Evolutionary conservation across 148 eudicot genomes (phyloP), one percentile per base, ranked within the genome.

Genomic region (Nepenthes mirabilis): DNA sequence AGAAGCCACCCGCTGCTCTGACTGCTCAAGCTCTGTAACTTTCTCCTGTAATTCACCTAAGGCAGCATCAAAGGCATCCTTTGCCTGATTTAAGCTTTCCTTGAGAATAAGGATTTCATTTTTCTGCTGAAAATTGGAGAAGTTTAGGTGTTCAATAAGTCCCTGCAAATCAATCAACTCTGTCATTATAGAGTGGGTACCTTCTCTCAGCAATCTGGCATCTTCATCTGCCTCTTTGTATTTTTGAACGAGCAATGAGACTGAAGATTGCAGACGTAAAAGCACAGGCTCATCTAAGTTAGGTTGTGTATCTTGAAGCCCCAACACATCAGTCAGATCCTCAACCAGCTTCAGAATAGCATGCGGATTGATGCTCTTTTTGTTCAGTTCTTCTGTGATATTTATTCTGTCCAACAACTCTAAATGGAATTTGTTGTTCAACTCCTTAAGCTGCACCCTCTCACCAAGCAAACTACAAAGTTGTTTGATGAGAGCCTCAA

Each of bases 1-100:
- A 66, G 96, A 89, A 64, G 91, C 75, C 52, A 86, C 85, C 53
- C 96, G 84, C 77, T 93, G 91, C 71, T 93, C 99, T 40, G 96
- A 88, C 70, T 73, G 95, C 68, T 82, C 89, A 57, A 93, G 77
- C 59, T 93, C 99, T 67, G 74, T 71, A 63, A 66, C 77, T 80
- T 86, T 93, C 65, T 63, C 80, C 33, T 64, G 71, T 49, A 82
- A 70, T 61, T 77, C 77, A 62, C 71, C 67, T 52, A 50, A 75
- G 51, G 73, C 48, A 63, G 77, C 68, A 69, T 65, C 75, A 63
- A 71, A 36, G 34, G 56, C 70, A 58, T 75, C 79, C 66, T 69
- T 75, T 58, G 78, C 85, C 57, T 74, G 85, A 45, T 58, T 78
- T 79, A 88, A 72, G 65, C 83, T 83, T 66, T 78, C 89, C 70